Evolutionary conservation across 2,329 filamentous ascomycete genomes (phyloP).

Genomic region (Aureobasidium vineae): DNA sequence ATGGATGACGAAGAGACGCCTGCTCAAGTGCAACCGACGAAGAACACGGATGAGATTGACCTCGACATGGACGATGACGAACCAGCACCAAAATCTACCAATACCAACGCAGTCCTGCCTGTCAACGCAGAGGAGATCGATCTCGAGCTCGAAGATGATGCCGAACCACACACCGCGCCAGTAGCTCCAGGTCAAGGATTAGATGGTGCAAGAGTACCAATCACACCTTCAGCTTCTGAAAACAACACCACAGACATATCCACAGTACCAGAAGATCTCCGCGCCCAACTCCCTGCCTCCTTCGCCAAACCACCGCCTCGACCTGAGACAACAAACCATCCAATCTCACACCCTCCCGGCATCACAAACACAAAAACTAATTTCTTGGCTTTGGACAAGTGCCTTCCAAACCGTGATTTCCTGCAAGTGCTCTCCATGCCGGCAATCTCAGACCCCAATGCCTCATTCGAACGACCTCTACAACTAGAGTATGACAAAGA

Average conservation of each 20-base stretch:
- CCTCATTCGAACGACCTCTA: constrained; percentile 49
- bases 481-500: constrained; percentile 81
- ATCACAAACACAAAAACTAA: constrained; percentile 77
- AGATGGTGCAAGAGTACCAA: constrained; percentile 33
- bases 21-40: constrained; percentile 30
- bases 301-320: constrained; percentile 53
- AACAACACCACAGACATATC: neutral
- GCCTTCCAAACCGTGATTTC: constrained; percentile 73
- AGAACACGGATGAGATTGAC: constrained; percentile 67
- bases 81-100: constrained; percentile 27
- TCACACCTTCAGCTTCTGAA: constrained; percentile 27
- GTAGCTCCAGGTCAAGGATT: constrained; percentile 32
- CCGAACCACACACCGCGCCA: constrained; percentile 26
- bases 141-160: constrained; percentile 36
- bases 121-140: constrained; percentile 47
- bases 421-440: constrained; percentile 71
- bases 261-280: constrained; percentile 61
- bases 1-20: constrained; percentile 39
- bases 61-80: constrained; percentile 46
- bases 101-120: constrained; percentile 31
- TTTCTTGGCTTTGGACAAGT: constrained; percentile 92
- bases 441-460: constrained; percentile 42
- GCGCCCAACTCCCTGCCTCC: constrained; percentile 72
- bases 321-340: constrained; percentile 44
- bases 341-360: constrained; percentile 63